Conservation (phyloP, 352 stramenopile species). For the Globisporangium acanthophoron region DNA sequence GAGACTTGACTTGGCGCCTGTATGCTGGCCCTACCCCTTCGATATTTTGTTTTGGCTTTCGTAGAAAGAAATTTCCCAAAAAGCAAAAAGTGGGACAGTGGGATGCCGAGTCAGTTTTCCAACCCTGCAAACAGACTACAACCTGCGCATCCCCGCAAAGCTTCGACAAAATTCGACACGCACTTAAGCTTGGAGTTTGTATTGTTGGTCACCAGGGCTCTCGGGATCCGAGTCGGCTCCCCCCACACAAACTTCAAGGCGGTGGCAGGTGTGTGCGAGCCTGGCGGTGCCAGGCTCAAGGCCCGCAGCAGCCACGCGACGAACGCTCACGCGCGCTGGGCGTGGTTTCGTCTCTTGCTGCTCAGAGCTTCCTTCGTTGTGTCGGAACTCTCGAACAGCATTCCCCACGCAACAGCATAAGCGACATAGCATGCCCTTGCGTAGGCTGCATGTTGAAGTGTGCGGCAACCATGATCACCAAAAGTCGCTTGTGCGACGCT, state of each 20-base stretch:
- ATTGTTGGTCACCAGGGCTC: too few relatives aligned
- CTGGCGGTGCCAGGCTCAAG: too few relatives aligned
- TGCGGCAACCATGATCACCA: too few relatives aligned
- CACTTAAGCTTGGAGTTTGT: constrained; percentile 6
- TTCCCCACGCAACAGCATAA: not conserved
- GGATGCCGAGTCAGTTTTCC: constrained; percentile 6
- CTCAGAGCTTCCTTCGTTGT: too few relatives aligned
- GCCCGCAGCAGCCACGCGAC: too few relatives aligned
- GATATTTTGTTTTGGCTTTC: not conserved
- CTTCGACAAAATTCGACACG: constrained; percentile 13
- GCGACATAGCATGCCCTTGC: not conserved
- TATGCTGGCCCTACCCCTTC: not conserved
- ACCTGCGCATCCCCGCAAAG: not conserved
- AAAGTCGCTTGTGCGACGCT: not conserved
- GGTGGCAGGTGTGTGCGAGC: too few relatives aligned
- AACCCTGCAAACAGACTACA: not conserved
- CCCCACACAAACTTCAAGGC: too few relatives aligned
- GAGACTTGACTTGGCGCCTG: not conserved
- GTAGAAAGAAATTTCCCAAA: not conserved
- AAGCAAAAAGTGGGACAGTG: not conserved
- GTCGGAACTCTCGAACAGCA: not conserved
- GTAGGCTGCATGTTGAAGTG: not conserved
- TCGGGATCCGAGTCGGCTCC: too few relatives aligned
- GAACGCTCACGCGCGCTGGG: too few relatives aligned
- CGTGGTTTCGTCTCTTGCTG: too few relatives aligned